phyloP scores from a whole-genome alignment of 2,329 filamentous ascomycete species.

The Calonectria crousiana region DNA sequence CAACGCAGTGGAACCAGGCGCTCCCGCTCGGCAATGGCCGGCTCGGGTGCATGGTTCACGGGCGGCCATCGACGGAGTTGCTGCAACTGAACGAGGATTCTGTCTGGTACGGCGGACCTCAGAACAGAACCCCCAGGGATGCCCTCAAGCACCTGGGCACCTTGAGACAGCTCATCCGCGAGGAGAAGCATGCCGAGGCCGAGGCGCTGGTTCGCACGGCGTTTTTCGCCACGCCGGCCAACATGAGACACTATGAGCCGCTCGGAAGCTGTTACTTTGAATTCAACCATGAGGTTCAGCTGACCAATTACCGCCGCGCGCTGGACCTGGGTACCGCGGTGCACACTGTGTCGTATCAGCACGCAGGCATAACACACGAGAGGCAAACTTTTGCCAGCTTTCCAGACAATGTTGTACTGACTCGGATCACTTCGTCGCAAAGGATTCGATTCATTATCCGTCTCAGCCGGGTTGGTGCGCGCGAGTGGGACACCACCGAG shows the following conservation, averaged over 20 bases:
- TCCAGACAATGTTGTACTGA: slow-evolving; percentile 52
- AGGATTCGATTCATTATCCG: slow-evolving; percentile 39
- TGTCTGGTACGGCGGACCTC: slow-evolving; percentile 59
- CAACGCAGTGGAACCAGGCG: slow-evolving; percentile 47
- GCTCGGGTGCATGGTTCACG: slow-evolving; percentile 56
- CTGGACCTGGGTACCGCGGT: slow-evolving; percentile 54
- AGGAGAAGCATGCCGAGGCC: slow-evolving; percentile 38
- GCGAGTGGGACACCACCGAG: slow-evolving; percentile 43
- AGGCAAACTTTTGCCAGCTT: slow-evolving; percentile 57
- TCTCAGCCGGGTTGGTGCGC: slow-evolving; percentile 38
- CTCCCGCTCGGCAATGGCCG: slow-evolving; percentile 64
- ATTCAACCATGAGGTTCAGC: slow-evolving; percentile 50
- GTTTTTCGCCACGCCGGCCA: slow-evolving; percentile 42
- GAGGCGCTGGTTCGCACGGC: slow-evolving; percentile 38
- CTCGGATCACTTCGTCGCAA: slow-evolving; percentile 34
- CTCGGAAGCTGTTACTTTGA: slow-evolving; percentile 51
- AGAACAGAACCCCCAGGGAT: slow-evolving; percentile 55
- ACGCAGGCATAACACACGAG: slow-evolving; percentile 45
- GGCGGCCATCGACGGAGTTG: slow-evolving; percentile 55
- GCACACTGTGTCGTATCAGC: slow-evolving; percentile 52
- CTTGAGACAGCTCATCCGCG: slow-evolving; percentile 38
- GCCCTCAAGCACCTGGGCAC: slow-evolving; percentile 32
- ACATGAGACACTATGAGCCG: slow-evolving; percentile 48
- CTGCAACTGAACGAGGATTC: slow-evolving; percentile 61
- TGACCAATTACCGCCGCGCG: slow-evolving; percentile 50